These are phyloP conservation scores for Gynostemma pentaphyllum DNA, from an alignment of 306 rosid species.

Conservation along the genomic window DNA sequence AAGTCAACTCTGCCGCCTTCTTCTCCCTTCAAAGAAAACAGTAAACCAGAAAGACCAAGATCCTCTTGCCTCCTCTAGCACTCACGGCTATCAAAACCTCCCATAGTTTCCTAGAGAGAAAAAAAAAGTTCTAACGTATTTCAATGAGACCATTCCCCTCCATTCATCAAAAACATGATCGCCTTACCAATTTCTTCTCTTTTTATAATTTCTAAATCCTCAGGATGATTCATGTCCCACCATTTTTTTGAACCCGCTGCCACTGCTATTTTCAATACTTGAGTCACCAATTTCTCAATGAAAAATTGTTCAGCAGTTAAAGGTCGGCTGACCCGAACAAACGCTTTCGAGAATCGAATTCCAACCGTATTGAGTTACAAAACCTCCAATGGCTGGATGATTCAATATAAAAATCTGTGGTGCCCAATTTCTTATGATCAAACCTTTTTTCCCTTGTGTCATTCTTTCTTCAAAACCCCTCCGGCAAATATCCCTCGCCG, in stretches of 20 bases:
- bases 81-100: too few relatives aligned
- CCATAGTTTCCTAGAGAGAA: too few relatives aligned
- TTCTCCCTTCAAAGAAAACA: too few relatives aligned
- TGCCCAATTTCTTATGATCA: slow-evolving; percentile 23
- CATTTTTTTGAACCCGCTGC: slow-evolving; percentile 17
- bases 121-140: too few relatives aligned
- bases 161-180: neutral
- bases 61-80: too few relatives aligned
- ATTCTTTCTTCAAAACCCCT: slow-evolving; percentile 24
- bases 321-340: slow-evolving; percentile 16
- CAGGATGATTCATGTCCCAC: neutral
- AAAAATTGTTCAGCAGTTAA: slow-evolving; percentile 15
- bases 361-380: slow-evolving; percentile 31
- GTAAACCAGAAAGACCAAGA: too few relatives aligned
- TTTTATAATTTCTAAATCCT: neutral
- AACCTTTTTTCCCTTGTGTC: slow-evolving; percentile 10
- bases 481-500: slow-evolving; percentile 12
- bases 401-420: slow-evolving; percentile 20
- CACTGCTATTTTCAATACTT: slow-evolving; percentile 13
- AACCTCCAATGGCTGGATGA: slow-evolving; percentile 17
- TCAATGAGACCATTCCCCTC: too few relatives aligned
- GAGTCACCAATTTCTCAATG: slow-evolving; percentile 24
- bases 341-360: slow-evolving; percentile 16
- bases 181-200: neutral
- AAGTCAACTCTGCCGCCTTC: too few relatives aligned